Evolutionary conservation across 2,329 filamentous ascomycete species (phyloP).

Genomic region (Didymella exigua): DNA sequence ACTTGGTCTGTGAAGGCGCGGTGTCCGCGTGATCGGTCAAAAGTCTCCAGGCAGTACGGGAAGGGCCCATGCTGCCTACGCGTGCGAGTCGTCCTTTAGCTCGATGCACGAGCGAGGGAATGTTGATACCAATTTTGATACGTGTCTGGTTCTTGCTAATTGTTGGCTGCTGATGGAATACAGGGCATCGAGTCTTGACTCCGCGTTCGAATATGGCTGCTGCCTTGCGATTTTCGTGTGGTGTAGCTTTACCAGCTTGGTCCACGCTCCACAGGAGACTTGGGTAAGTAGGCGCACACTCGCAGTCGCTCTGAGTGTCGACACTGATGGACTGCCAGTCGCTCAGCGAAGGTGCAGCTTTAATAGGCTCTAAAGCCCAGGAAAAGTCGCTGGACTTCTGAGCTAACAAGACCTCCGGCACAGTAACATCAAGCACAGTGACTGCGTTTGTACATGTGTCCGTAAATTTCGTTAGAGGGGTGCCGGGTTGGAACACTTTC

Average conservation of each 20-base stretch:
- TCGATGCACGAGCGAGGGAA: conserved; percentile 52
- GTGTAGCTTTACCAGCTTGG: conserved; percentile 21
- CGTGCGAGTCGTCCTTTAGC: conserved; percentile 44
- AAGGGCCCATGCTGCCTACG: conserved; percentile 12
- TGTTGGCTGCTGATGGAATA: conserved; percentile 26
- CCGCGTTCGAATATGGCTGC: conserved; percentile 58
- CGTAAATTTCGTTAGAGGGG: background rate
- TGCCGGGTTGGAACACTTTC: conserved; percentile 3
- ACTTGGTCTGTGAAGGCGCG: conserved; percentile 47
- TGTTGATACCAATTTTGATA: conserved; percentile 51
- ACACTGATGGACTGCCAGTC: conserved; percentile 27
- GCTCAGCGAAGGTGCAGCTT: conserved; percentile 21
- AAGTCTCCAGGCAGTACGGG: conserved; percentile 53
- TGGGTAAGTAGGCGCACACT: conserved; percentile 36
- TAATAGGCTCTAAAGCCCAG: conserved; percentile 30
- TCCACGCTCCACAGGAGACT: conserved; percentile 36
- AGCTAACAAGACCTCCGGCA: conserved; percentile 8
- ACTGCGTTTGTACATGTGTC: conserved; percentile 27
- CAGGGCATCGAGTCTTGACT: conserved; percentile 54
- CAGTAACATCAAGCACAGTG: conserved; percentile 28
- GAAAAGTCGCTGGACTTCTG: conserved; percentile 21
- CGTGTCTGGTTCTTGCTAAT: conserved; percentile 34
- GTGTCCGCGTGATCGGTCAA: conserved; percentile 52
- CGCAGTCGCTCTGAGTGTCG: conserved; percentile 12
- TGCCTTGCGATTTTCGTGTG: conserved; percentile 49